A percentile compares a stretch with the other conserved stretches of the same genome.
Conservation (phyloP, 2,329 filamentous ascomycete species). For the Coniochaeta sp. region DNA sequence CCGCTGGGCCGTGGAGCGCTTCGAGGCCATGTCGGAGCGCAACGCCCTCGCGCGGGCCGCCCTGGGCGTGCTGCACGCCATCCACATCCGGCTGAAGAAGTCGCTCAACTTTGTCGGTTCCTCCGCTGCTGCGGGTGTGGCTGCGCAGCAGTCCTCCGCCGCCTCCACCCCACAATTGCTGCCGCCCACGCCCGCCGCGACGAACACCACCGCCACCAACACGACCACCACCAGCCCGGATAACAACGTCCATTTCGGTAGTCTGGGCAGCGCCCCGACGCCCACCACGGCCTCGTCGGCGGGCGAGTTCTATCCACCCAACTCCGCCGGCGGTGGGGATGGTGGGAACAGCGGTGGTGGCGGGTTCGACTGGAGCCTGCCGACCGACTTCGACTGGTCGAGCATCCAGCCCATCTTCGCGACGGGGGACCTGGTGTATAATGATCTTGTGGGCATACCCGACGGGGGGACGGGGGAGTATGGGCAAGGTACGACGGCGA, state of each 20-base stretch:
- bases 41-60: conserved; percentile 48
- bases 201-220: not conserved
- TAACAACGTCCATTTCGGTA: too few species aligned
- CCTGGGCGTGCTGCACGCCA: conserved; percentile 46
- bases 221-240: too few species aligned
- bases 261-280: not conserved
- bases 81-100: conserved; percentile 45
- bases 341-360: not conserved
- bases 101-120: conserved; percentile 27
- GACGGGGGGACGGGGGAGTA: too few species aligned
- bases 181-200: not conserved
- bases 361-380: conserved; percentile 31
- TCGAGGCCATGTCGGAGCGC: conserved; percentile 45
- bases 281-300: not conserved
- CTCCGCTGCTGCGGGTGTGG: not conserved
- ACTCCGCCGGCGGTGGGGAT: not conserved
- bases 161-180: conserved; percentile 6
- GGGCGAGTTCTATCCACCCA: not conserved
- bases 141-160: not conserved
- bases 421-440: conserved; percentile 49
- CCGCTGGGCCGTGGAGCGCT: conserved; percentile 51
- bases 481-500: conserved; percentile 4
- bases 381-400: conserved; percentile 40
- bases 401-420: conserved; percentile 48
- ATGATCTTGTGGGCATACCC: conserved; percentile 41